Percentiles rank a stretch among this genome's conserved stretches.
Evolutionary conservation across 192 early-diverging fungal genomes (phyloP).

Genomic region (Spinellus fusiger): DNA sequence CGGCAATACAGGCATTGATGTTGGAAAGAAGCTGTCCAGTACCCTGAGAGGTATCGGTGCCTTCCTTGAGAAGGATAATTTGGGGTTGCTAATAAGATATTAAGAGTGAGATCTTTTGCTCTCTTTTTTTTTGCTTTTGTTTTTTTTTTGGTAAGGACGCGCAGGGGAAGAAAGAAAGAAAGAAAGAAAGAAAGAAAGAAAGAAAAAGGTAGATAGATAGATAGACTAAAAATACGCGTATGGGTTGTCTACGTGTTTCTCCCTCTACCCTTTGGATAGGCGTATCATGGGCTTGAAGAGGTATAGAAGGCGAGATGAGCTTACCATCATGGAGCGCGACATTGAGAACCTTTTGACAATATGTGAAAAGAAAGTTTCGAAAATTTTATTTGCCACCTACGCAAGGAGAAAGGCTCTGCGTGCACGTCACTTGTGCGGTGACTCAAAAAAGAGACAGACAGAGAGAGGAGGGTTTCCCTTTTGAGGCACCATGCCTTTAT

Average conservation of each 20-base stretch:
- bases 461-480: neutral
- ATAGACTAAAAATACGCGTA: neutral
- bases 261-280: neutral
- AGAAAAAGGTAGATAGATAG: neutral
- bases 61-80: conserved; percentile 98
- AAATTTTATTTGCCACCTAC: conserved; percentile 3
- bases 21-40: conserved; percentile 96
- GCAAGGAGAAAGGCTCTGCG: neutral
- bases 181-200: neutral
- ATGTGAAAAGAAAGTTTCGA: neutral
- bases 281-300: neutral
- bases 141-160: neutral
- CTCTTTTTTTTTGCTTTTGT: neutral
- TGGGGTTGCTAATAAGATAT: conserved; percentile 75
- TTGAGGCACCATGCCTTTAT: no score
- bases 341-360: conserved; percentile 7
- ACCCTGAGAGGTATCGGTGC: conserved; percentile 97
- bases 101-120: neutral
- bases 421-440: neutral
- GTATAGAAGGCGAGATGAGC: neutral
- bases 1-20: conserved; percentile 91
- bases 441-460: neutral
- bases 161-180: no score
- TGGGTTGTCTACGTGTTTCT: neutral
- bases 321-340: conserved; percentile 18